These are phyloP conservation scores for Collybia nuda DNA, from an alignment of 768 basidiomycete genomes.

Conservation along the genomic window DNA sequence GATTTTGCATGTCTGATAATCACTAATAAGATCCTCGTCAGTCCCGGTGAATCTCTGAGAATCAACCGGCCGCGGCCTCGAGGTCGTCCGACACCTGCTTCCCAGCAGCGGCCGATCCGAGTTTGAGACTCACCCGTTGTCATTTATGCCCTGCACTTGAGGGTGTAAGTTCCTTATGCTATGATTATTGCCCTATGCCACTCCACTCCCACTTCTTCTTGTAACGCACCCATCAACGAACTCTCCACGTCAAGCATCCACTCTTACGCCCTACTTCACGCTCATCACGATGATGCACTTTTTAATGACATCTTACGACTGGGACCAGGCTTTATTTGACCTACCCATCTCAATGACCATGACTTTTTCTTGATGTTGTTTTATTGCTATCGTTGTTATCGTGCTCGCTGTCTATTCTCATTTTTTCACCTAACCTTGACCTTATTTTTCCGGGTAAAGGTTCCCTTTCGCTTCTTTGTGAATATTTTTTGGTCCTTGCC, in stretches of 20 bases:
- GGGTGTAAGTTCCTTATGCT: slow-evolving; percentile 8
- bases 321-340: not conserved
- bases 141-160: not conserved
- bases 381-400: slow-evolving; percentile 11
- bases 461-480: slow-evolving; percentile 1
- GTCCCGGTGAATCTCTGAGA: slow-evolving; percentile 46
- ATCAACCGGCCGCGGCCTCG: slow-evolving; percentile 51
- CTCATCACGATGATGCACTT: slow-evolving; percentile 11
- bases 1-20: not conserved
- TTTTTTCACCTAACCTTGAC: not conserved
- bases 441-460: slow-evolving; percentile 3
- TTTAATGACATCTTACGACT: slow-evolving; percentile 12
- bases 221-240: not conserved
- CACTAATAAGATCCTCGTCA: slow-evolving; percentile 16
- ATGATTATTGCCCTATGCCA: slow-evolving; percentile 11
- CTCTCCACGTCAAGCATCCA: slow-evolving; percentile 1
- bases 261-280: slow-evolving; percentile 4
- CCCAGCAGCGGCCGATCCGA: slow-evolving; percentile 35
- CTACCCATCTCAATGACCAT: slow-evolving; percentile 1
- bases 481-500: slow-evolving; percentile 6
- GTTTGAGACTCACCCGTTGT: slow-evolving; percentile 19
- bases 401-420: slow-evolving; percentile 4
- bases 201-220: not conserved
- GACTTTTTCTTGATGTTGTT: slow-evolving; percentile 3
- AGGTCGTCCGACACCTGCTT: slow-evolving; percentile 44